Conservation (phyloP, 2,329 filamentous ascomycete species). For the Leptodontidium sp. region DNA sequence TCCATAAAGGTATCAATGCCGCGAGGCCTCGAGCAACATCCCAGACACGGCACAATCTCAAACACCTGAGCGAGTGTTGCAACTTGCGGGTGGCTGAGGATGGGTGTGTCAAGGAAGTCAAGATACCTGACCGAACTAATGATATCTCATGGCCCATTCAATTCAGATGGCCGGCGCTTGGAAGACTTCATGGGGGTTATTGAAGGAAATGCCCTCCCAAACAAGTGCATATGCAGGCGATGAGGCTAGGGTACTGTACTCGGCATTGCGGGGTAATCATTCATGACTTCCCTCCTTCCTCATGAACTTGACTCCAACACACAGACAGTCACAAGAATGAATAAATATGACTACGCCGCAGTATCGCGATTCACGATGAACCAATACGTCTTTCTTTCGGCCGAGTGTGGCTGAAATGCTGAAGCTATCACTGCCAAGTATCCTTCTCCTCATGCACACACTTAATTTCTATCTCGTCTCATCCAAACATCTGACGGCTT, state of each 20-base stretch:
- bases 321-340: neutral
- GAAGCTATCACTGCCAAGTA: too few relatives aligned
- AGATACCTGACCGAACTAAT: neutral
- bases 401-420: neutral
- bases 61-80: neutral
- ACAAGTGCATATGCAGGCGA: neutral
- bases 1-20: neutral
- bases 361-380: neutral
- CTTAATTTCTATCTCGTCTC: neutral
- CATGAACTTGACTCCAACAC: neutral
- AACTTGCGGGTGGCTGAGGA: constrained; percentile 1
- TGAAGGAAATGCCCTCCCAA: neutral
- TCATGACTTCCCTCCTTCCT: neutral
- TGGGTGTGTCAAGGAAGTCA: neutral
- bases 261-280: constrained; percentile 16
- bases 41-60: constrained; percentile 12
- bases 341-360: neutral
- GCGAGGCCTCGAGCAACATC: neutral
- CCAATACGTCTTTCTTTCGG: neutral
- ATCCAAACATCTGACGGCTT: neutral
- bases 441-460: too few relatives aligned
- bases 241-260: neutral
- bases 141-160: neutral
- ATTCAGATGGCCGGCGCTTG: neutral
- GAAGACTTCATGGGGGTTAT: neutral